Evolutionary conservation across 106 monocot genomes (phyloP).

Genomic region (Acorus gramineus): DNA sequence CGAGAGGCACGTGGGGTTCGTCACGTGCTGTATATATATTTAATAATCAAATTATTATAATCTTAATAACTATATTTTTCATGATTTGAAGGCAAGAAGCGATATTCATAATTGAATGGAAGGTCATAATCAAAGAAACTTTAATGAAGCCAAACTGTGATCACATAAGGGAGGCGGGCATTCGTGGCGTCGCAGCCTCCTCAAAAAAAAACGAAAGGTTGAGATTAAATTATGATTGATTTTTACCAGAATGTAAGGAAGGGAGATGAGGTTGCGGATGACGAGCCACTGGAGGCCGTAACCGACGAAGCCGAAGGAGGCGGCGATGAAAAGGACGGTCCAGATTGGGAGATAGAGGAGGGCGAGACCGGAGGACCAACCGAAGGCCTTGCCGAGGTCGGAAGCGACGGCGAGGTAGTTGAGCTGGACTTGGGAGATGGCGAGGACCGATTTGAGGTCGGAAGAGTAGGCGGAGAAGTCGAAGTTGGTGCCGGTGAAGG

Average conservation of each 20-base stretch:
- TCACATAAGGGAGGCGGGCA: no score
- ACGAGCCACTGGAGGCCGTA: conserved; percentile 77
- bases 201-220: no score
- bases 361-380: conserved; percentile 62
- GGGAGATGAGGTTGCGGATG: conserved; percentile 18
- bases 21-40: no score
- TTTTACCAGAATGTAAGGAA: conserved; percentile 19
- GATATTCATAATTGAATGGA: no score
- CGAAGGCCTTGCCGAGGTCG: conserved; percentile 72
- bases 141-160: no score
- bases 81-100: no score
- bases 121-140: no score
- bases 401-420: conserved; percentile 78
- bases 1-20: no score
- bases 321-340: conserved; percentile 44
- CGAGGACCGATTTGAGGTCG: conserved; percentile 57
- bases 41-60: no score
- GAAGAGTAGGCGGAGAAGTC: conserved; percentile 86
- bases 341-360: conserved; percentile 45
- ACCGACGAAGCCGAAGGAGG: conserved; percentile 54
- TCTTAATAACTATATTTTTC: no score
- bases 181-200: no score
- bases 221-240: no score
- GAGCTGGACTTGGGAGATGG: conserved; percentile 66
- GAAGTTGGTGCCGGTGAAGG: conserved; percentile 52